phyloP scores from a whole-genome alignment of 2,329 filamentous ascomycete genomes.

The Cercospora beticola region DNA sequence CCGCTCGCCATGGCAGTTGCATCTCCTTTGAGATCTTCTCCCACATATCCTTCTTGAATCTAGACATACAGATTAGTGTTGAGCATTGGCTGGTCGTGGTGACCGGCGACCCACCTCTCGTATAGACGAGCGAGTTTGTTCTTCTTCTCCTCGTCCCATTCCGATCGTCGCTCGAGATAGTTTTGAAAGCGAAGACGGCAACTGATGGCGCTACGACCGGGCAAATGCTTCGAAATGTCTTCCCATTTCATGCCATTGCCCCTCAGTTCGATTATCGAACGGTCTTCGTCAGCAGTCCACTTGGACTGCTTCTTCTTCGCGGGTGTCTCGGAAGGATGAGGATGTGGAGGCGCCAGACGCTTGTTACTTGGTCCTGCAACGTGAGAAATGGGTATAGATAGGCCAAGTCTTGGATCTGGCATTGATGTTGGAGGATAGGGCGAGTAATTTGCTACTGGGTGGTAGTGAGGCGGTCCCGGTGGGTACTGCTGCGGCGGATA shows the following conservation, averaged over 20 bases:
- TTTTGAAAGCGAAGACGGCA: conserved; percentile 96
- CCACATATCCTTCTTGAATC: conserved; percentile 99
- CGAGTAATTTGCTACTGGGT: conserved; percentile 32
- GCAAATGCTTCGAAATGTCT: conserved; percentile 88
- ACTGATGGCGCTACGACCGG: conserved; percentile 88
- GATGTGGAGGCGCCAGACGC: conserved; percentile 45
- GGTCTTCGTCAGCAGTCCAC: conserved; percentile 91
- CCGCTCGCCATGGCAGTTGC: conserved; percentile 90
- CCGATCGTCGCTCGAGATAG: conserved; percentile 86
- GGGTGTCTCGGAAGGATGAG: conserved; percentile 59
- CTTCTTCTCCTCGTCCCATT: conserved; percentile 97
- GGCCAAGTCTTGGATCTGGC: conserved; percentile 32
- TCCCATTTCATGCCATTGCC: conserved; percentile 98
- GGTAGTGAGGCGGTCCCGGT: conserved; percentile 26
- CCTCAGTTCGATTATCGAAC: conserved; percentile 87
- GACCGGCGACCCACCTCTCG: conserved; percentile 69
- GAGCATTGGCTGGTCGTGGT: background rate
- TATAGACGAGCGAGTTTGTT: conserved; percentile 94
- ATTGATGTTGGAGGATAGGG: conserved; percentile 32
- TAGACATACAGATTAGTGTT: conserved; percentile 43
- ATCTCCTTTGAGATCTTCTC: conserved; percentile 92
- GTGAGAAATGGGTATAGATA: conserved; percentile 39
- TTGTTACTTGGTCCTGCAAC: conserved; percentile 45
- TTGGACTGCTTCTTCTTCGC: conserved; percentile 96
- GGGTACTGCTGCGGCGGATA: conserved; percentile 28